Base-by-base conservation (phyloP, 2,329 filamentous ascomycete genomes). In the Pestalotiopsis sp. region DNA sequence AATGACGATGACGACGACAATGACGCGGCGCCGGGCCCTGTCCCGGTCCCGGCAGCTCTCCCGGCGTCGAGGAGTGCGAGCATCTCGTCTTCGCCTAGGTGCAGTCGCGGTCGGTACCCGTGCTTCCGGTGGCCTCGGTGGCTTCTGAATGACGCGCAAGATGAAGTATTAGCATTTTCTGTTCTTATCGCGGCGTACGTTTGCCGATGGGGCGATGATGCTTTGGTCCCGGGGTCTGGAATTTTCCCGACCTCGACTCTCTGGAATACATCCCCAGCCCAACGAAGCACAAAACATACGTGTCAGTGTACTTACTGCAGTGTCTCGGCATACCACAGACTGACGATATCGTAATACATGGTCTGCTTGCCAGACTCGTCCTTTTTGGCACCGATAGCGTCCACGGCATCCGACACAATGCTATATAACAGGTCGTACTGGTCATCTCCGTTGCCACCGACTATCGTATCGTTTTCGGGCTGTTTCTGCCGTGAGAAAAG, bases 301-400 rank as follows among this genome's bases (percentile, higher is more conserved):
- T n/a, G 20, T n/a, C 7, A 7, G 17, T 52, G n/a, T 52, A 52
- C 45, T n/a, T 52, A 52, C 45, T 23, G 61, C 0, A 64, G 61
- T 12, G 38, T 64, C n/a, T 64, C 61, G 61, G 17, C 61, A n/a
- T 64, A 64, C 61, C 61, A 64, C 3, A 64, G 38, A 2, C 17
- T 25, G 6, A 64, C 61, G 20, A 64, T n/a, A 39, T 64, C 61
- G 20, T 25, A 49, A 39, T 64, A 64, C 20, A 23, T 25, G 17
- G 59, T 36, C 57, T 59, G 57, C 1, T 23, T 41, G 59, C 31
- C 31, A 4, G 61, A 23, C 61, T 45, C 39, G 17, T 45, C 61
- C 61, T 55, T 36, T 13, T 20, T 65, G 36, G 14, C 20, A 12
- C 36, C 25, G 23, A 65, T 25, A 13, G 11, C 57, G 7, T 45